A percentile compares a stretch with the other conserved stretches of the same genome.
Conservation (phyloP, 371 early-diverging fungal species). For the Dinochytrium kinnereticum region DNA sequence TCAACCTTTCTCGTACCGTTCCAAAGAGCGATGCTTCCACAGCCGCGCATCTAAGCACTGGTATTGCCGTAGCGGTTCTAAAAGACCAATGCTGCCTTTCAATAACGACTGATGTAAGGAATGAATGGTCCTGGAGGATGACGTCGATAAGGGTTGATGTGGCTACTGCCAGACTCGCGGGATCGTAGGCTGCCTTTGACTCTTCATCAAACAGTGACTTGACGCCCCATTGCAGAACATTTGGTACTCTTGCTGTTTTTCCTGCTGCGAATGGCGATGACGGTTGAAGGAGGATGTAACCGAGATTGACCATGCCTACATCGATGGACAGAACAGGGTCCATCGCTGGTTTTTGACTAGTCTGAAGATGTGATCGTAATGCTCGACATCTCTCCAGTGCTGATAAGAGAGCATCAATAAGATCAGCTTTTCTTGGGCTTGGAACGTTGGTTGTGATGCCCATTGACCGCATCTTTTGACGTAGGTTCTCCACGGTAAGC, state of each 20-base stretch:
- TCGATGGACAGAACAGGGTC: neutral
- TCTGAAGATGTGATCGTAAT: neutral
- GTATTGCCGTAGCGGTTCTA: slow-evolving; percentile 4
- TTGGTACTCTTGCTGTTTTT: neutral
- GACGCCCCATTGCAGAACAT: neutral
- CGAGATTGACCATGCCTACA: neutral
- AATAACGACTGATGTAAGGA: neutral
- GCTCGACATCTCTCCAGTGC: neutral
- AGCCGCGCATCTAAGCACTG: neutral
- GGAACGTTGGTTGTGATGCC: neutral
- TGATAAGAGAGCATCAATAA: neutral
- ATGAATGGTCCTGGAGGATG: neutral
- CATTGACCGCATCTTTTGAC: neutral
- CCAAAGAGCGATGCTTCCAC: neutral
- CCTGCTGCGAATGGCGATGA: neutral
- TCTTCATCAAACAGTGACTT: neutral
- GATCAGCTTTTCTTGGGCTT: neutral
- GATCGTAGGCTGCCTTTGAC: neutral
- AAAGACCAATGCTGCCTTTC: slow-evolving; percentile 7
- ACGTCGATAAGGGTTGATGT: neutral
- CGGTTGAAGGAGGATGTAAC: neutral
- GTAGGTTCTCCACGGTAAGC: neutral
- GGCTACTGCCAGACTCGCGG: neutral
- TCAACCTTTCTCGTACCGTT: neutral
- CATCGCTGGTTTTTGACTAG: neutral